Conservation (phyloP, 768 basidiomycete genomes). For the Tulasnella sp. region DNA sequence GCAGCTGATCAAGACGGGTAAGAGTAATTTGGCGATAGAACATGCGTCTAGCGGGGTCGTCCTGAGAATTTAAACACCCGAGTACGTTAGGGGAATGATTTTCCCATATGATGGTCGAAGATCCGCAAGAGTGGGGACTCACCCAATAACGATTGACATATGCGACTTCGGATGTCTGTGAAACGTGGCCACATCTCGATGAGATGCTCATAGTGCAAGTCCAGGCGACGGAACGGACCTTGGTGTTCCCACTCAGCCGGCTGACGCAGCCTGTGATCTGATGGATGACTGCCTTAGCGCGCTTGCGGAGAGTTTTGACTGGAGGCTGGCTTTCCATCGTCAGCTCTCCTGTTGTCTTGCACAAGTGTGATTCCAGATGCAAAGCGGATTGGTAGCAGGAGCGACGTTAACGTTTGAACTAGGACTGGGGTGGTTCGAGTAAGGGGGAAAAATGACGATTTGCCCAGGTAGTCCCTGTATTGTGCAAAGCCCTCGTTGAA, state of each 20-base stretch:
- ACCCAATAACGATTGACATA: not conserved
- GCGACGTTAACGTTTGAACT: not conserved
- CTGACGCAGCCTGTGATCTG: not conserved
- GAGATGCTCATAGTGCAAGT: not conserved
- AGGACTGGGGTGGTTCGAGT: not conserved
- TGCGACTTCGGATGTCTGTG: not conserved
- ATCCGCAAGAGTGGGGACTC: not conserved
- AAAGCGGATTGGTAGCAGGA: not conserved
- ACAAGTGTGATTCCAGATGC: not conserved
- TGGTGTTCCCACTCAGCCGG: not conserved
- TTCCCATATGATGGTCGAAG: too few relatives aligned
- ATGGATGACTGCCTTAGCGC: not conserved
- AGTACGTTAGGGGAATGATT: not conserved
- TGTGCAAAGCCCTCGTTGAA: not conserved
- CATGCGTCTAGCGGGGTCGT: not conserved
- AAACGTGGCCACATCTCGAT: not conserved
- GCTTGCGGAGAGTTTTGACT: not conserved
- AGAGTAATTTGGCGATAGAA: not conserved
- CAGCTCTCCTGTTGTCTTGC: not conserved
- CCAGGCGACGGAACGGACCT: not conserved
- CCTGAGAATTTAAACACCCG: not conserved
- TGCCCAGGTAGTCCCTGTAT: not conserved
- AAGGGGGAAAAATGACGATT: not conserved
- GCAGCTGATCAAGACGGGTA: not conserved
- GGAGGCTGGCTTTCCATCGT: not conserved